These are phyloP conservation scores for Fusarium sp. DNA, from an alignment of 2,329 filamentous ascomycete genomes.

Conservation along the genomic window DNA sequence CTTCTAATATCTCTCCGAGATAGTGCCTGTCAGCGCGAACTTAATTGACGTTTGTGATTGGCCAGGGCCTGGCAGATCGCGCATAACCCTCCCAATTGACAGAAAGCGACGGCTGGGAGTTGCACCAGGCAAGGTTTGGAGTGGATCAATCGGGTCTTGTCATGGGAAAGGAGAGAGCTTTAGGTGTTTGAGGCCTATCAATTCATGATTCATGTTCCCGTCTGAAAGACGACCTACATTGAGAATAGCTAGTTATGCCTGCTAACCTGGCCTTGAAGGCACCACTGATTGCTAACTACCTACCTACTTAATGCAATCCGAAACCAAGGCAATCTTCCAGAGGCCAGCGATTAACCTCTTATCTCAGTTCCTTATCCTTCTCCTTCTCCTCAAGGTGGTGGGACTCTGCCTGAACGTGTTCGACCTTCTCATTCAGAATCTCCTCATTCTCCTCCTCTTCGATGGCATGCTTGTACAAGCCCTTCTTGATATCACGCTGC, in stretches of 20 bases:
- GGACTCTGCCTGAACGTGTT: not conserved
- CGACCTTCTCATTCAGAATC: not conserved
- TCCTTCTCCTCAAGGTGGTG: not conserved
- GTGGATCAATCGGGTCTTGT: not conserved
- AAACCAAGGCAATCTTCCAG: not conserved
- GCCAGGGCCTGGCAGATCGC: not conserved
- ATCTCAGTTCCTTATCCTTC: not conserved
- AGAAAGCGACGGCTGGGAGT: not conserved
- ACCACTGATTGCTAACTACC: not conserved
- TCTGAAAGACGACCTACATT: not conserved
- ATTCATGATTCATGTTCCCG: not conserved
- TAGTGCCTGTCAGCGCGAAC: not conserved
- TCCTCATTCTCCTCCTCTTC: not conserved
- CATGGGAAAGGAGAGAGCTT: not conserved
- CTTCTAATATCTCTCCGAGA: not conserved
- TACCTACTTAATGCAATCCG: not conserved
- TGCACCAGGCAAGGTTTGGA: not conserved
- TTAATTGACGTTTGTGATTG: not conserved
- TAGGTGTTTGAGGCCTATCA: not conserved
- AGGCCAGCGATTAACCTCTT: not conserved
- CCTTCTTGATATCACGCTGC: not conserved
- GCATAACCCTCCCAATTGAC: not conserved
- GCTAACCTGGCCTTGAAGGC: not conserved
- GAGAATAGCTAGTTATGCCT: not conserved
- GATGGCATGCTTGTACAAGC: not conserved